Evolutionary conservation across 345 rosid genomes (phyloP).

Genomic region (Capsella bursapastoris): DNA sequence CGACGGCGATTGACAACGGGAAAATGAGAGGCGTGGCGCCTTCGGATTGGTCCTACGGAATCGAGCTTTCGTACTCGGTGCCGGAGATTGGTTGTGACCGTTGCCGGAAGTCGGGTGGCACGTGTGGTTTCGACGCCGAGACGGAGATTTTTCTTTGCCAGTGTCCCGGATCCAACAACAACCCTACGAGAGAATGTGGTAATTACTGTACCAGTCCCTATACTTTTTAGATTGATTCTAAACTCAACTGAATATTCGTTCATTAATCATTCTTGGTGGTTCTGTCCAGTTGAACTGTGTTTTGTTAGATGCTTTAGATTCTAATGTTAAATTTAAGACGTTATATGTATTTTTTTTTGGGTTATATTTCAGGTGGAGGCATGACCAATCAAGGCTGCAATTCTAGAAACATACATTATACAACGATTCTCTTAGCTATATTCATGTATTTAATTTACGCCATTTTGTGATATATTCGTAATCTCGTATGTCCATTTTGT

Average conservation of each 20-base stretch:
- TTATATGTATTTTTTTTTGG: not conserved
- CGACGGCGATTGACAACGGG: conserved; percentile 56
- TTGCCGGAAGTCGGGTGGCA: conserved; percentile 74
- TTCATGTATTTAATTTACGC: conserved; percentile 16
- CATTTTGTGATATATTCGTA: conserved; percentile 14
- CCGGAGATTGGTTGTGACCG: conserved; percentile 79
- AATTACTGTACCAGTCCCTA: conserved; percentile 27
- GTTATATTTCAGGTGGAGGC: conserved; percentile 30
- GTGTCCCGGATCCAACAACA: conserved; percentile 61
- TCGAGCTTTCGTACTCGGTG: conserved; percentile 61
- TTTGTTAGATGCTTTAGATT: not conserved
- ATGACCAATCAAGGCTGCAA: conserved; percentile 17
- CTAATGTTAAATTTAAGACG: not conserved
- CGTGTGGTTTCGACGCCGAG: conserved; percentile 84
- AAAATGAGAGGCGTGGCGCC: conserved; percentile 62
- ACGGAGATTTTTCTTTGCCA: conserved; percentile 66
- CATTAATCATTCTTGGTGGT: too few species aligned
- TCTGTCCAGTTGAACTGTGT: not conserved
- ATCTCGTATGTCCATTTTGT: not conserved
- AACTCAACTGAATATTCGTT: too few species aligned
- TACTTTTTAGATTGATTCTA: too few species aligned
- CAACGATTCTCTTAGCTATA: conserved; percentile 4
- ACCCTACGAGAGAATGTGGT: conserved; percentile 84
- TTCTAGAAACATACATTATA: not conserved
- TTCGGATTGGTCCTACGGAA: conserved; percentile 86